These are phyloP conservation scores for Fusarium sororula DNA, from an alignment of 2,329 filamentous ascomycete species.

Conservation along the genomic window DNA sequence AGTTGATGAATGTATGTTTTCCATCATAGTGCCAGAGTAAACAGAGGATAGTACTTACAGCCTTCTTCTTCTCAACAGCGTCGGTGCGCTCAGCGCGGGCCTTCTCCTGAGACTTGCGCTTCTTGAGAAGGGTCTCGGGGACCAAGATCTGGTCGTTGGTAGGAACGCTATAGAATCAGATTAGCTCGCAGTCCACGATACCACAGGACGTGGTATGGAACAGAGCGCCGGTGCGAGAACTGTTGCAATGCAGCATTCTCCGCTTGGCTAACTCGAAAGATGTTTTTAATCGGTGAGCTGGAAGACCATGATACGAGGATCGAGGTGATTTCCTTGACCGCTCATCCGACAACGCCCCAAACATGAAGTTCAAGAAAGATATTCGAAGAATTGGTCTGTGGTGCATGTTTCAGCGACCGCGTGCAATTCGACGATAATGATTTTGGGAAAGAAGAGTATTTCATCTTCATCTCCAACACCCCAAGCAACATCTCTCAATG, in stretches of 20 bases:
- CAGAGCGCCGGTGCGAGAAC: slow-evolving; percentile 87
- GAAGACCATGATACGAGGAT: not conserved
- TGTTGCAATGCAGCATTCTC: slow-evolving; percentile 94
- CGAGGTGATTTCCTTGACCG: not conserved
- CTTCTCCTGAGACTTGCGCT: slow-evolving; percentile 99
- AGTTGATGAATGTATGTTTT: slow-evolving; percentile 86
- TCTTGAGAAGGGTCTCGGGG: slow-evolving; percentile 99
- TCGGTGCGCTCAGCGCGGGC: slow-evolving; percentile 88
- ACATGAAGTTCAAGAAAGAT: slow-evolving; percentile 53
- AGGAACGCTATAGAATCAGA: slow-evolving; percentile 77
- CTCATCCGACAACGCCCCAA: slow-evolving; percentile 84
- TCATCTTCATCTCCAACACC: slow-evolving; percentile 82
- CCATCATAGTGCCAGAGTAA: slow-evolving; percentile 75
- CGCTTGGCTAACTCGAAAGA: slow-evolving; percentile 83
- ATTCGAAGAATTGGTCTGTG: slow-evolving; percentile 44
- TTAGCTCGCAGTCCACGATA: slow-evolving; percentile 80
- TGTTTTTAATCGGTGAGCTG: slow-evolving; percentile 82
- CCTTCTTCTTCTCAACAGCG: slow-evolving; percentile 86
- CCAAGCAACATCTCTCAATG: slow-evolving; percentile 68
- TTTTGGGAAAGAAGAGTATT: slow-evolving; percentile 77
- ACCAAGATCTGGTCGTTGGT: slow-evolving; percentile 96
- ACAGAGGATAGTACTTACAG: slow-evolving; percentile 71
- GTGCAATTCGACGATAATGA: slow-evolving; percentile 65
- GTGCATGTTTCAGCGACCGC: slow-evolving; percentile 42
- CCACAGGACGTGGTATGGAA: slow-evolving; percentile 60